These are phyloP conservation scores for Lipomyces starkeyi DNA, from an alignment of 805 yeast species.

Conservation along the genomic window DNA sequence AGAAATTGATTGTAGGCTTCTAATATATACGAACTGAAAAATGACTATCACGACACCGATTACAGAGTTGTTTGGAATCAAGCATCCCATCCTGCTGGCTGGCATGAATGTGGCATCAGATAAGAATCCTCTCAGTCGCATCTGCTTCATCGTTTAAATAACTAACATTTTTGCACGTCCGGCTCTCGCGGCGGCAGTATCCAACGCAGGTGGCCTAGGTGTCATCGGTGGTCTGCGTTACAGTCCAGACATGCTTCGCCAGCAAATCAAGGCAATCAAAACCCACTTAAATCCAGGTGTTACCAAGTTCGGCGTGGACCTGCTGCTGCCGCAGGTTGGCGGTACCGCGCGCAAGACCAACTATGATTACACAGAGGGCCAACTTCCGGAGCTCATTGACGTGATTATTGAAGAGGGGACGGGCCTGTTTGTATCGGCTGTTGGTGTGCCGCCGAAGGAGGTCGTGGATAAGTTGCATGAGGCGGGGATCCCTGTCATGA, in stretches of 20 bases:
- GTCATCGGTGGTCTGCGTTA: constrained; percentile 42
- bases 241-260: constrained; percentile 40
- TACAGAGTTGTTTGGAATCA: constrained; percentile 40
- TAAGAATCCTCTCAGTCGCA: constrained; percentile 5
- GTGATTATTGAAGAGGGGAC: constrained; percentile 40
- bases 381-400: constrained; percentile 37
- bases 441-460: constrained; percentile 41
- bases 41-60: constrained; percentile 40
- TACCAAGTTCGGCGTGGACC: constrained; percentile 42
- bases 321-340: constrained; percentile 42
- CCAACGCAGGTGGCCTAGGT: constrained; percentile 44
- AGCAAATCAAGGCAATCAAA: constrained; percentile 39
- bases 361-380: constrained; percentile 41
- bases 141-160: background rate
- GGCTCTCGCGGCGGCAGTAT: constrained; percentile 41
- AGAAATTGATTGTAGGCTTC: background rate
- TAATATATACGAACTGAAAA: background rate
- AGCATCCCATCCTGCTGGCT: constrained; percentile 41
- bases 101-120: constrained; percentile 44
- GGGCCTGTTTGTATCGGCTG: constrained; percentile 41
- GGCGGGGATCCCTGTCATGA: constrained; percentile 42
- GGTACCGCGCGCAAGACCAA: constrained; percentile 42
- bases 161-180: constrained; percentile 35
- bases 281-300: constrained; percentile 35
- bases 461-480: constrained; percentile 39